Conservation (phyloP, 306 rosid species). For the Sicyos baderoa region DNA sequence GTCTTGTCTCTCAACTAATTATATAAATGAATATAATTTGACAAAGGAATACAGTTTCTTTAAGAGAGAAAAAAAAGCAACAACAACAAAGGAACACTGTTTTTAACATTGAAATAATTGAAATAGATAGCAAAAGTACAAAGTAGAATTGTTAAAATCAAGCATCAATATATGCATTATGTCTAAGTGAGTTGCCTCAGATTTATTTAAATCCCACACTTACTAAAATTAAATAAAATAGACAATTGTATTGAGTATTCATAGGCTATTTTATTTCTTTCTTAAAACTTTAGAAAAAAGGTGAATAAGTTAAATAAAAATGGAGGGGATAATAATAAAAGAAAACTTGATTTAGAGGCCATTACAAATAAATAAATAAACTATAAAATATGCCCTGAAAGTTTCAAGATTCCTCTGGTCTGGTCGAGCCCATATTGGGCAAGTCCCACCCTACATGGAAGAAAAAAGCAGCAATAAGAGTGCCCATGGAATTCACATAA, state of each 20-base stretch:
- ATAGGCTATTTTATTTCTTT: too few relatives aligned
- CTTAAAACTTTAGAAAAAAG: too few relatives aligned
- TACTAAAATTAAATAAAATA: too few relatives aligned
- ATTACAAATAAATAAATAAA: neutral
- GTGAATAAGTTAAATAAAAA: too few relatives aligned
- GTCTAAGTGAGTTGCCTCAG: too few relatives aligned
- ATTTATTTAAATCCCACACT: too few relatives aligned
- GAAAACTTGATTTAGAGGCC: neutral
- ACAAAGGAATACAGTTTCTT: too few relatives aligned
- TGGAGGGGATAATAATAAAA: too few relatives aligned
- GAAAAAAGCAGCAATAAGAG: constrained; percentile 24
- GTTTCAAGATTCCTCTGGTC: constrained; percentile 6
- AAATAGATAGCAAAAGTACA: neutral
- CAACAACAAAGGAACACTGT: too few relatives aligned
- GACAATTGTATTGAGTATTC: too few relatives aligned
- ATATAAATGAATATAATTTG: neutral
- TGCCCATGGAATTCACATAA: constrained; percentile 23
- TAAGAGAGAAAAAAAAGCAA: too few relatives aligned
- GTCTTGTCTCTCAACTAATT: neutral
- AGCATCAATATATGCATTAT: neutral
- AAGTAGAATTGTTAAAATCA: neutral
- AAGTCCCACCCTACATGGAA: constrained; percentile 27
- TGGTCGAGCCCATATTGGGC: neutral
- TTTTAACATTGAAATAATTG: neutral
- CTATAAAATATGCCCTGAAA: constrained; percentile 3